phyloP scores from a whole-genome alignment of 2,329 filamentous ascomycete genomes.

The Penicillium sp. region DNA sequence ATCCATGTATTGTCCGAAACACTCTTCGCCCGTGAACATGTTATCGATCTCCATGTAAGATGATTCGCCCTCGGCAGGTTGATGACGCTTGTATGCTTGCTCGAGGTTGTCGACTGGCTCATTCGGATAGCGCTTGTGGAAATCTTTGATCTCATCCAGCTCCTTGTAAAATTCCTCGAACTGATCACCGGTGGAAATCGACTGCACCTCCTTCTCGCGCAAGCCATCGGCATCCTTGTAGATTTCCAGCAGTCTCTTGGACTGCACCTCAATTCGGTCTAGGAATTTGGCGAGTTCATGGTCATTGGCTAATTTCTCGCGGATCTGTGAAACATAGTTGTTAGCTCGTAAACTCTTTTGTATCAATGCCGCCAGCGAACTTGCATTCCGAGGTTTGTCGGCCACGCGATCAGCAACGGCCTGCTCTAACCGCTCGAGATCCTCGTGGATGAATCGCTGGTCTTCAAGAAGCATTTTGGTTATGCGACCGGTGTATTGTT shows the following conservation, averaged over 20 bases:
- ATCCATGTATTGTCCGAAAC: conserved; percentile 89
- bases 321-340: conserved; percentile 59
- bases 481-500: not conserved
- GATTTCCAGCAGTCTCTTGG: conserved; percentile 73
- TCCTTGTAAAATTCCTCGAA: conserved; percentile 92
- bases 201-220: conserved; percentile 76
- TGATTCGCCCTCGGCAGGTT: conserved; percentile 63
- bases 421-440: conserved; percentile 92
- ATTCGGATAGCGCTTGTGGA: conserved; percentile 88
- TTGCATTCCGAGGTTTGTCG: conserved; percentile 84
- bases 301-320: conserved; percentile 84
- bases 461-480: conserved; percentile 79
- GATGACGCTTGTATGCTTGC: conserved; percentile 76
- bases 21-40: conserved; percentile 95
- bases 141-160: conserved; percentile 75
- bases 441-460: conserved; percentile 90
- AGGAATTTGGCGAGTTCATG: conserved; percentile 89
- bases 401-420: conserved; percentile 84
- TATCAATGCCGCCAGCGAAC: conserved; percentile 32
- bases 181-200: conserved; percentile 78
- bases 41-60: conserved; percentile 72
- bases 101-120: conserved; percentile 95
- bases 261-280: conserved; percentile 83
- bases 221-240: conserved; percentile 76
- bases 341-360: not conserved